Evolutionary conservation across 805 yeast genomes (phyloP), one percentile per base, ranked within the genome.

Genomic region (Cyberlindnera bimundalis): DNA sequence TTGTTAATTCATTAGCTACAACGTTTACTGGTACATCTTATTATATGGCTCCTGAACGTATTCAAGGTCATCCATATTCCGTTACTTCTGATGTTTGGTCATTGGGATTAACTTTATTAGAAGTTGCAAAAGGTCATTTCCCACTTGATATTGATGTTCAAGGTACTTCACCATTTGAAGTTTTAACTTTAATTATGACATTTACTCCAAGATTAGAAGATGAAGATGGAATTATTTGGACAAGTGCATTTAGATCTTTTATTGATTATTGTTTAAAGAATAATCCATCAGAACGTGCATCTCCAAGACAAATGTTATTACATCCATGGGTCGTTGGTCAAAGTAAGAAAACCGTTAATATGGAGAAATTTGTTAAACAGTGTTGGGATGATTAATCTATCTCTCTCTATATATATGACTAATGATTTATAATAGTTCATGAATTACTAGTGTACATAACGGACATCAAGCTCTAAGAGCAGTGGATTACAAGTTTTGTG

Each of bases 41-140:
- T 60, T 93, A 93, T 62, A 93, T 93, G 99, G 98, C 99, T 0
- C 99, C 99, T 0, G 99, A 93, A 62, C 74, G 99, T 53, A 91
- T 93, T 37, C 86, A 86, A 67, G 97, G 96, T 21, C 91, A 88
- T 57, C 93, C 96, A 1, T 93, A 93, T 58, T 84, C 96, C 10
- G 96, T 91, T 3, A 86, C 96, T 4, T 82, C 95, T 54, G 99
- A 93, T 60, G 91, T 93, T 13, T 93, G 99, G 99, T 89, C 97
- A 1, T 65, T 93, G 24, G 99, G 99, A 0, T 69, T 93, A 43
- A 90, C 98, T 2, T 66, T 93, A 34, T 67, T 93, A 56, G 99
- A 93, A 59, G 96, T 91, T 20, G 96, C 98, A 4, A 80, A 78
- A 56, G 95, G 96, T n/a, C 70, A 74, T 50, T 91, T 91, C 60